Conservation (phyloP, 441 rosid species). For the Brassica hybrid region DNA sequence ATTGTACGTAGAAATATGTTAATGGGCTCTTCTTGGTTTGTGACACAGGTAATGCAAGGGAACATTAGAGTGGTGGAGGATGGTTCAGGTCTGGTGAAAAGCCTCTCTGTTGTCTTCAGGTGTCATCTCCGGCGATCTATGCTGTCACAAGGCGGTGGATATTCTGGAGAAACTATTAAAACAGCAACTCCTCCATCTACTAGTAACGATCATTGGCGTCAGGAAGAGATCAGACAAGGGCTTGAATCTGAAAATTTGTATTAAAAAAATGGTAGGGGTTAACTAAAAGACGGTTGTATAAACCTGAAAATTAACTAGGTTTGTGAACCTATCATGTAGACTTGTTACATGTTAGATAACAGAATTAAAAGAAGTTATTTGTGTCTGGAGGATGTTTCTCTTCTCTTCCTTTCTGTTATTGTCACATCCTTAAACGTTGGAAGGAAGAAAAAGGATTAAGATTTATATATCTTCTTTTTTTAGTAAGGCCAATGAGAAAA, state of each 20-base stretch:
- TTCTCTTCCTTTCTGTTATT: neutral
- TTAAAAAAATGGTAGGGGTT: slow-evolving; percentile 5
- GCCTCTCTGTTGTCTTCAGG: slow-evolving; percentile 70
- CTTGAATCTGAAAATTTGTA: neutral
- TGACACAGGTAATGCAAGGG: slow-evolving; percentile 80
- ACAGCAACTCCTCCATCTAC: slow-evolving; percentile 31
- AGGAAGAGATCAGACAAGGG: slow-evolving; percentile 6
- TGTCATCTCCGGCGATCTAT: slow-evolving; percentile 63
- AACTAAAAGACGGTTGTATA: neutral
- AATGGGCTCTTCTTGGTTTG: slow-evolving; percentile 9
- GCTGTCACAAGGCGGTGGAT: slow-evolving; percentile 39
- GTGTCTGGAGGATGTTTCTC: neutral
- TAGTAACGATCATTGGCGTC: slow-evolving; percentile 24
- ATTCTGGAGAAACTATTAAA: slow-evolving; percentile 29
- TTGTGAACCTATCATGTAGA: slow-evolving; percentile 26
- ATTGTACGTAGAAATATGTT: neutral
- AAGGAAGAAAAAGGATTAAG: neutral
- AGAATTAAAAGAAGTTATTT: neutral
- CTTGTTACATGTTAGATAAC: slow-evolving; percentile 3
- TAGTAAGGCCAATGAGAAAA: neutral
- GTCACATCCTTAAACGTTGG: neutral
- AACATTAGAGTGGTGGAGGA: slow-evolving; percentile 67
- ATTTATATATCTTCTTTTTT: no score
- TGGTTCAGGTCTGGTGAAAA: slow-evolving; percentile 60
- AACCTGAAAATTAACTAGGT: slow-evolving; percentile 24